These are phyloP conservation scores for Filobasidium wieringae DNA, from an alignment of 768 basidiomycete genomes.

Conservation along the genomic window DNA sequence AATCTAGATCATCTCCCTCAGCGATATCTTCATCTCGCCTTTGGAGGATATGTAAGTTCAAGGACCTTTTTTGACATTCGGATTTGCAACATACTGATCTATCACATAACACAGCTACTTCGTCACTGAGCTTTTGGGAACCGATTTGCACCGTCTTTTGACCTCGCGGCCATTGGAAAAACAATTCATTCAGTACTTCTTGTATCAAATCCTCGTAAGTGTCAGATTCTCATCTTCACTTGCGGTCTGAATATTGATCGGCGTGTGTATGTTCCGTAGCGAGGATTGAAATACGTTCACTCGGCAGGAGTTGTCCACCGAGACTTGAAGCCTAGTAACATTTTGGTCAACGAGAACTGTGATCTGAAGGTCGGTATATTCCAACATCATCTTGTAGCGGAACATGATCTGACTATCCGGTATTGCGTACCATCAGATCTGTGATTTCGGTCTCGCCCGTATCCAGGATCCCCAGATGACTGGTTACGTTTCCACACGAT, in stretches of 20 bases:
- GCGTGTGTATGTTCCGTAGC: constrained; percentile 43
- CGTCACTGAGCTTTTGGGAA: constrained; percentile 94
- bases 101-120: constrained; percentile 60
- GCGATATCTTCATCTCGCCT: constrained; percentile 99
- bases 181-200: constrained; percentile 99
- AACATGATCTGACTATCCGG: neutral
- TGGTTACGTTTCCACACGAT: constrained; percentile 95
- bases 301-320: constrained; percentile 98
- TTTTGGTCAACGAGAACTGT: constrained; percentile 98
- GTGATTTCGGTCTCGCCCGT: constrained; percentile 95
- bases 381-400: neutral
- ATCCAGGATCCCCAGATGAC: constrained; percentile 99
- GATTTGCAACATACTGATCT: neutral
- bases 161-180: constrained; percentile 96
- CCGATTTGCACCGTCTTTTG: constrained; percentile 90
- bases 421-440: constrained; percentile 52
- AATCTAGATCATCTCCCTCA: constrained; percentile 84
- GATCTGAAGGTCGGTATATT: constrained; percentile 69
- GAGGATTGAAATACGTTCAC: constrained; percentile 97
- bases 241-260: neutral
- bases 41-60: constrained; percentile 79
- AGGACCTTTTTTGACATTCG: neutral
- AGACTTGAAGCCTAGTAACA: constrained; percentile 98
- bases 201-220: constrained; percentile 91
- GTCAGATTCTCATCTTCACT: too few species aligned